Percentiles rank a stretch among this genome's conserved stretches.
Evolutionary conservation across 228 moss, liverwort and hornwort species (phyloP).

Genomic region (Sphagnum fallax): DNA sequence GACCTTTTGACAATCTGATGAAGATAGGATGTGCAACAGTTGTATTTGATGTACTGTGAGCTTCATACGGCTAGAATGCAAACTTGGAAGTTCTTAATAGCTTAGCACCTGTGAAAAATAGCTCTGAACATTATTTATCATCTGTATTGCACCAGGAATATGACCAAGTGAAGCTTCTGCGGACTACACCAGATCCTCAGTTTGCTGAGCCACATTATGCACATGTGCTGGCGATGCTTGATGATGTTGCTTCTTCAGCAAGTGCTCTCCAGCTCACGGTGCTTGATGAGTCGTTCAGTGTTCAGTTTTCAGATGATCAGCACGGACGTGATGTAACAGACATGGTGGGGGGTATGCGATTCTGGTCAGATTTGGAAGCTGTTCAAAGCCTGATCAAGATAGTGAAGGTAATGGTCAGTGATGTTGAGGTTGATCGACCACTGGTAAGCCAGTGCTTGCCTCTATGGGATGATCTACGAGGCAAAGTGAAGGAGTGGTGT

Average conservation of each 20-base stretch:
- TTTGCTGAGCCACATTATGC: slow-evolving; percentile 80
- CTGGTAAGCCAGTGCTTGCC: slow-evolving; percentile 88
- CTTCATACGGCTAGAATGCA: too few species aligned
- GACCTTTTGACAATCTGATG: too few species aligned
- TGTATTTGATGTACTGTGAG: too few species aligned
- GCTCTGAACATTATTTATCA: too few species aligned
- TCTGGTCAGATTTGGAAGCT: slow-evolving; percentile 91
- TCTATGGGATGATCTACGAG: slow-evolving; percentile 79
- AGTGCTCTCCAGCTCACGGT: slow-evolving; percentile 80
- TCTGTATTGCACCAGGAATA: slow-evolving; percentile 38
- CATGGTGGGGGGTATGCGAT: slow-evolving; percentile 69
- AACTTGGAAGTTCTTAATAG: too few species aligned
- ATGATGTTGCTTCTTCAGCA: slow-evolving; percentile 81
- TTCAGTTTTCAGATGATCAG: slow-evolving; percentile 72
- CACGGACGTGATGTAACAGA: slow-evolving; percentile 73
- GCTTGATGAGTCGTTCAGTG: slow-evolving; percentile 62
- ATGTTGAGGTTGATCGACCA: slow-evolving; percentile 79
- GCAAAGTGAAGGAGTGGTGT: slow-evolving; percentile 94
- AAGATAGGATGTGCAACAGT: too few species aligned
- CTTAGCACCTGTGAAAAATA: too few species aligned
- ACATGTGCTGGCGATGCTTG: slow-evolving; percentile 74
- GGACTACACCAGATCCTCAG: slow-evolving; percentile 74
- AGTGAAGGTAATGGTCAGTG: slow-evolving; percentile 77
- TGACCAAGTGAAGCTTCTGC: slow-evolving; percentile 69
- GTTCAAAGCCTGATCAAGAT: slow-evolving; percentile 85